Evolutionary conservation across 1,284 basidiomycete species (phyloP), one percentile per base, ranked within the genome.

Genomic region (Moniliophthora roreri): DNA sequence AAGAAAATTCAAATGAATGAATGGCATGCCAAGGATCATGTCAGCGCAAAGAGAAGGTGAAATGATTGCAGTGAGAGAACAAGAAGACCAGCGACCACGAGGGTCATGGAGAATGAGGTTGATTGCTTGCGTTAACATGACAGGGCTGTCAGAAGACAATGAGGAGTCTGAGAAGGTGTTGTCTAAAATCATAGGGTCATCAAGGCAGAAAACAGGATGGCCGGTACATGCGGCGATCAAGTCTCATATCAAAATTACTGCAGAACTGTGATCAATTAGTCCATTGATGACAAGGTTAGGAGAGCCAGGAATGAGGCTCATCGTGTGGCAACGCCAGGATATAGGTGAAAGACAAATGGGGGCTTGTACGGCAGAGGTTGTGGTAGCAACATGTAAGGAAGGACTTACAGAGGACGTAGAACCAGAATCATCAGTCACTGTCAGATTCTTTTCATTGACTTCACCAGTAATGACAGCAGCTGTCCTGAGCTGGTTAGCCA

Each of bases 11-110:
- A 50, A 28, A 5, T 41, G 4, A 9, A 68, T 55, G 49, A 66
- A 68, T 48, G 65, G 61, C 18, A 63, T 55, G 58, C 68, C 66
- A 7, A 69, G 56, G 13, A 70, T 53, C 3, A 69, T 42, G 18
- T 41, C 44, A 5, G 45, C 15, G 52, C 45, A 49, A 4, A 58
- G 39, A 28, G 45, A 39, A 23, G 52, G 50, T 3, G 51, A 1
- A 5, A 56, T 37, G 15, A 56, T 34, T 13, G 55, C 51, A 26
- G 21, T n/a, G 15, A 52, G 40, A 5, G 35, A 7, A 4, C 40
- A 20, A 2, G 55, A 56, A 2, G 34, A 39, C 54, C 54, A 55
- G 11, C 16, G 8, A 20, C 15, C 16, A 2, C 13, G 24, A 32
- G n/a, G 48, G 10, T 54, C 48, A 6, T 18, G 7, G 15, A 50